Percentiles rank a stretch among this genome's conserved stretches.
These are phyloP conservation scores for Coniochaeta sp. DNA, from an alignment of 2,329 filamentous ascomycete genomes.

Conservation along the genomic window DNA sequence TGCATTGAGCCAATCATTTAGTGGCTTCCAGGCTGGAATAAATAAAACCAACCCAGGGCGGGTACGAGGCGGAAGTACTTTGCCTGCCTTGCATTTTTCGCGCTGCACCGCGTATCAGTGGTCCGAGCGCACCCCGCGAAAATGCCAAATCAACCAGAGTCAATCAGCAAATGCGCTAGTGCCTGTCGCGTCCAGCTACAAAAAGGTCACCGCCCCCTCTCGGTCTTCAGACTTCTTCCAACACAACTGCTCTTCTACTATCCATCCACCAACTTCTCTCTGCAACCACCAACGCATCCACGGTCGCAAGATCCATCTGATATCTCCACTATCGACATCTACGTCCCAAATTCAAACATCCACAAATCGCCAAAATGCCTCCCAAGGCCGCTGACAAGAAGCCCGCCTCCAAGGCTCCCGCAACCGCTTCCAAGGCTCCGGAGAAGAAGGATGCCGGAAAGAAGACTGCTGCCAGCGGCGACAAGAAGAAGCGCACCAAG, in stretches of 20 bases:
- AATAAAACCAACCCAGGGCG: background rate
- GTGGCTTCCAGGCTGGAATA: background rate
- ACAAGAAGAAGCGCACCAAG: conserved; percentile 99
- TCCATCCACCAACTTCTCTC: conserved; percentile 36
- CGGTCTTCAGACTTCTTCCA: conserved; percentile 29
- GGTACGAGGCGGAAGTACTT: background rate
- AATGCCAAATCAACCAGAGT: conserved; percentile 19
- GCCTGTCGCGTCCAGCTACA: conserved; percentile 51
- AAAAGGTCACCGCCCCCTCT: conserved; percentile 48
- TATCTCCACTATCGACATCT: conserved; percentile 10
- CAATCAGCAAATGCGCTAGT: conserved; percentile 52
- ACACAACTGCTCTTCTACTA: background rate
- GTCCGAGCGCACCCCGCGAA: conserved; percentile 1
- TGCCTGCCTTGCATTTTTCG: conserved; percentile 17
- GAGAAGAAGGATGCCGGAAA: conserved; percentile 99
- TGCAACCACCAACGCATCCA: conserved; percentile 8
- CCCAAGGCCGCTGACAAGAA: conserved; percentile 99
- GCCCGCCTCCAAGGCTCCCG: conserved; percentile 94
- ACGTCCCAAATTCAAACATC: conserved; percentile 8
- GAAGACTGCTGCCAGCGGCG: conserved; percentile 93
- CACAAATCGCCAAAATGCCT: conserved; percentile 65
- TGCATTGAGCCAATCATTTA: background rate
- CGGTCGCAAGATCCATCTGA: conserved; percentile 7
- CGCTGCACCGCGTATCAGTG: conserved; percentile 15
- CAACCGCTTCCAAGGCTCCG: conserved; percentile 57